Base-by-base conservation (phyloP, 2,329 filamentous ascomycete genomes). In the Pleurostoma richardsiae region DNA sequence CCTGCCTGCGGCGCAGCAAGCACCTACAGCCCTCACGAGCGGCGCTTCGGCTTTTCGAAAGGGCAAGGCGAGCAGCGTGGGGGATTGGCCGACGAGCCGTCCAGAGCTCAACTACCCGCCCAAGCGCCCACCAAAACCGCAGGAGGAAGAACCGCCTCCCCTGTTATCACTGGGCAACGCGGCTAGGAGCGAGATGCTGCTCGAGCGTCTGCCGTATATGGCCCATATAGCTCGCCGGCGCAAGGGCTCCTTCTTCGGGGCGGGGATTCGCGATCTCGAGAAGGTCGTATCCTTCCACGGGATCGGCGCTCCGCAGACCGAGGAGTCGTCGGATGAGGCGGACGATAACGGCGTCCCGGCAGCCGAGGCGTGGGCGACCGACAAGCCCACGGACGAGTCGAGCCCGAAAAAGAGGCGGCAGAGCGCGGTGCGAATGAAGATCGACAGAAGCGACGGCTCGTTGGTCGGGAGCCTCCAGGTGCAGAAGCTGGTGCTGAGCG, bases 201-300 rank as follows among this genome's bases (percentile, higher is more conserved):
- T 96, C 28, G 89, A 97, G 54, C 83, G 90, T 6, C 75, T 99
- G 1, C 94, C 94, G 0, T 97, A 95, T 64, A 82, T 94, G 73
- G 76, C 84, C 2, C 76, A 80, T 43, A 88, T 96, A 58, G 65
- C 69, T 3, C 70, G 74, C 11, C 60, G 66, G 30, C 59, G 67
- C 52, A 69, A 67, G 54, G 62, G 66, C 55, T 51, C 58, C 11
- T 63, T 57, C 30, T 56, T 56, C 27, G 57, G 56, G 11, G 58
- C 70, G 49, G 65, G 69, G n/a, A 65, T 77, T 3, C 73, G 71
- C 43, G 80, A 85, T 26, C 72, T 91, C 6, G 82, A 86, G 46
- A 84, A 78, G 56, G 77, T 95, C 6, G 84, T 84, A 0, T 76
- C 76, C 3, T 87, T 90, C 55, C 76, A 74, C 5, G 82, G 81